A percentile compares a stretch with the other conserved stretches of the same genome.
Evolutionary conservation across 73 alveolate species (phyloP).

Genomic region (Paramecium sonneborni): DNA sequence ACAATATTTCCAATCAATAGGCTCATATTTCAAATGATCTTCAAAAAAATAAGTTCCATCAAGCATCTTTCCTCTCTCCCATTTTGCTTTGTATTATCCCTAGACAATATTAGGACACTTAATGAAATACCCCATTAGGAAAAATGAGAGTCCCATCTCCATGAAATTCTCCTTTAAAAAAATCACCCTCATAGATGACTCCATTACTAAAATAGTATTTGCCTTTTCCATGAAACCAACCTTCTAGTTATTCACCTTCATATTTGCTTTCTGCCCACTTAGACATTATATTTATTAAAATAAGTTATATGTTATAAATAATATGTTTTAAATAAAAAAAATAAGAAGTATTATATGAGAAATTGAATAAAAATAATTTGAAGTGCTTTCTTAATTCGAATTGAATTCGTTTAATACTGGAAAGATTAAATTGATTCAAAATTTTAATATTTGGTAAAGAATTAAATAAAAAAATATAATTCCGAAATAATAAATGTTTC

Average conservation of each 20-base stretch:
- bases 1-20: conserved; percentile 88
- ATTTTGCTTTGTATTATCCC: conserved; percentile 91
- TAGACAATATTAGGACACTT: not conserved
- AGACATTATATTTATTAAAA: not conserved
- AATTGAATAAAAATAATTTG: too few relatives aligned
- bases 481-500: not conserved
- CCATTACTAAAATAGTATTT: conserved; percentile 88
- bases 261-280: conserved; percentile 67
- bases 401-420: not conserved
- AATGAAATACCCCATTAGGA: conserved; percentile 76
- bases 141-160: conserved; percentile 92
- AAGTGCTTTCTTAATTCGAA: not conserved
- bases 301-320: not conserved
- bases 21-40: conserved; percentile 83
- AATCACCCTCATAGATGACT: conserved; percentile 93
- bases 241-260: conserved; percentile 65
- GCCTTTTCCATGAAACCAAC: conserved; percentile 81
- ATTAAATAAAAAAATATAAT: not conserved
- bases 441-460: not conserved
- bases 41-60: conserved; percentile 89
- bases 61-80: conserved; percentile 88
- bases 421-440: not conserved
- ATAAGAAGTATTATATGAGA: too few relatives aligned
- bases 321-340: not conserved
- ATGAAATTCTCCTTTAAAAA: conserved; percentile 95